Base-by-base conservation (phyloP, 2,329 filamentous ascomycete species). In the Colletotrichum neosansevieriae region DNA sequence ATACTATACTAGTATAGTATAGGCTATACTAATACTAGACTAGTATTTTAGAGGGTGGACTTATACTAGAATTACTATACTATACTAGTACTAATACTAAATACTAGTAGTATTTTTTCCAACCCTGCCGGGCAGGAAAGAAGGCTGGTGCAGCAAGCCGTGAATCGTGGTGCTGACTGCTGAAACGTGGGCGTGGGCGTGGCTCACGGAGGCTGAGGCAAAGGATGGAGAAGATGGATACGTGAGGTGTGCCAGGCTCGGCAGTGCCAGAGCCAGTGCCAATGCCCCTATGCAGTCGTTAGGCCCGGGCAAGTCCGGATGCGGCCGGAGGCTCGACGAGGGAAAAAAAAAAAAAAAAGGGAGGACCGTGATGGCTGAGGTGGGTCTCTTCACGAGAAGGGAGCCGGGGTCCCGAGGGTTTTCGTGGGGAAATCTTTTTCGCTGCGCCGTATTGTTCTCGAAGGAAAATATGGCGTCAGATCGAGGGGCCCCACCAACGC, bases 381-480 rank as follows among this genome's bases (percentile, higher is more conserved):
- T 24, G 24, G 24, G 24, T 24, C 24, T 24, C 3, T 1, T 24
- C 24, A 24, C 24, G 29, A 29, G 29, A 29, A 29, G 29, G 29
- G 29, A 44, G 42, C 53, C 40, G 34, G 45, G 19, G 45, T 34
- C 21, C 15, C 29, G 36, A 54, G 40, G 54, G 54, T 44, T 60
- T 50, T 69, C 61, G 61, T 69, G 66, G 61, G 66, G 66, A 56
- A 65, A 60, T 59, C 54, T 59, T 40, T 64, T 21, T n/a, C 17
- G 15, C 19, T 24, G 54, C 47, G 56, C 66, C 66, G 50, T 69
- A 4, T 63, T 66, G 54, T 69, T 69, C 66, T 69, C 66, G 61
- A 69, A 69, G 56, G 56, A 66, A 60, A 66, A 66, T 49, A 69
- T 66, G 61, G 61, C 54, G 66, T 69, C 66, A 66, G 61, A 66